Base-by-base conservation (phyloP, 768 basidiomycete species). In the Collybia mongolica region DNA sequence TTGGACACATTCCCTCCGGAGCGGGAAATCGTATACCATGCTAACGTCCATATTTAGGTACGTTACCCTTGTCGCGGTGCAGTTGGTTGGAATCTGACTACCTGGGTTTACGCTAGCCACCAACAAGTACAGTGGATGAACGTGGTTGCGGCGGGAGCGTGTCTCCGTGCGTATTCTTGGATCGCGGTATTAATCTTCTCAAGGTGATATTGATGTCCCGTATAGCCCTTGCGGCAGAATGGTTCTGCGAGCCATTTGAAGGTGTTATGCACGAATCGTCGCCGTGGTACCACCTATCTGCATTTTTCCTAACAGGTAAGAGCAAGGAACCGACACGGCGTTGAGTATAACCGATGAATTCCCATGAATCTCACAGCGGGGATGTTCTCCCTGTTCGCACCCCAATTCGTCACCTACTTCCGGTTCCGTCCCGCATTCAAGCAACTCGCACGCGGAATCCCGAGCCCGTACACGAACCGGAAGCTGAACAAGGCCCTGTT, bases 381-480 rank as follows among this genome's bases (percentile, higher is more conserved):
- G 37, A 52, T 52, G 51, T 52, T 52, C 45, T 52, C 51, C 15
- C 47, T 52, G 39, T 41, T 52, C 22, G 46, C 51, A 0, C 45
- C 51, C 8, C 51, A 47, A 41, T 47, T 36, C 19, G 23, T 52
- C 8, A 22, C 36, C 1, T 52, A 46, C 51, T 38, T 52, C 12
- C 51, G 51, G 1, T 52, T 52, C 35, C 39, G 51, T n/a, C 4
- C 45, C 9, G 39, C 51, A 12, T 47, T 52, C 38, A 36, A 42
- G 5, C 44, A 52, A 24, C 46, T 52, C 17, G 39, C 51, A 28
- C 51, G 51, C 18, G 51, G 51, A 9, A 23, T 52, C 32, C 45
- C 51, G 15, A 29, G 51, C 1, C 51, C 51, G 5, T 52, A 52
- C 20, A 47, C 51, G 1, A 47, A 46, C 24, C 5, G 20, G 15